Conservation (phyloP, 139 green algal species). For the Chlorella sp. region DNA sequence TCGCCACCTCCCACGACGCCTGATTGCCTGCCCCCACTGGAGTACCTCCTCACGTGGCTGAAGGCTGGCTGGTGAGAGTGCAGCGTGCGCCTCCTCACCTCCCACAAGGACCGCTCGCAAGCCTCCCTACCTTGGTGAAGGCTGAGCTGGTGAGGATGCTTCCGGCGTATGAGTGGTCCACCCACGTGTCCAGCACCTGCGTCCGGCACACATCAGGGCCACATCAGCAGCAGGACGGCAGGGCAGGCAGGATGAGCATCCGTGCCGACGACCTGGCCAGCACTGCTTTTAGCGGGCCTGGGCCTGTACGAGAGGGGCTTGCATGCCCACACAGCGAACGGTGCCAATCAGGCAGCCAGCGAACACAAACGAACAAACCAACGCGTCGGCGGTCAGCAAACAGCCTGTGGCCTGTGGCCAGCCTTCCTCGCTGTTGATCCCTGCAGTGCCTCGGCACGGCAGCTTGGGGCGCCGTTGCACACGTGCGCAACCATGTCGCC, state of each 20-base stretch:
- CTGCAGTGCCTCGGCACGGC: background rate
- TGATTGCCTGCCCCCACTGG: no score
- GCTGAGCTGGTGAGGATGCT: slow-evolving; percentile 46
- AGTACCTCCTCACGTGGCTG: no score
- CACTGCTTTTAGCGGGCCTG: background rate
- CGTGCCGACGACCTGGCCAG: background rate
- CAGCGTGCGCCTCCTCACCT: background rate
- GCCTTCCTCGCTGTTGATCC: no score
- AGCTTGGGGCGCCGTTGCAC: background rate
- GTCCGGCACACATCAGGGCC: background rate
- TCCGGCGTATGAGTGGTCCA: slow-evolving; percentile 48
- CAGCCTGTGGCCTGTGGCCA: no score
- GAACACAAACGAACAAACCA: no score
- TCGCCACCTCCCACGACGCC: background rate
- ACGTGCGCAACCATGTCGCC: slow-evolving; percentile 37
- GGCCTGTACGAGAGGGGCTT: no score
- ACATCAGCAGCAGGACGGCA: background rate
- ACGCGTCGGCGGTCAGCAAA: no score
- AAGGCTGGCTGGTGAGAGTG: background rate
- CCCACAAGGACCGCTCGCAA: background rate
- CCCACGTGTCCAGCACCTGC: slow-evolving; percentile 37
- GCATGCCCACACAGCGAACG: no score
- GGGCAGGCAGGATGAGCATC: background rate
- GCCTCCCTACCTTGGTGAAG: slow-evolving; percentile 50
- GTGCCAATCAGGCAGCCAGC: no score